These are phyloP conservation scores for Turritis glabra DNA, from an alignment of 345 rosid species.

Conservation along the genomic window DNA sequence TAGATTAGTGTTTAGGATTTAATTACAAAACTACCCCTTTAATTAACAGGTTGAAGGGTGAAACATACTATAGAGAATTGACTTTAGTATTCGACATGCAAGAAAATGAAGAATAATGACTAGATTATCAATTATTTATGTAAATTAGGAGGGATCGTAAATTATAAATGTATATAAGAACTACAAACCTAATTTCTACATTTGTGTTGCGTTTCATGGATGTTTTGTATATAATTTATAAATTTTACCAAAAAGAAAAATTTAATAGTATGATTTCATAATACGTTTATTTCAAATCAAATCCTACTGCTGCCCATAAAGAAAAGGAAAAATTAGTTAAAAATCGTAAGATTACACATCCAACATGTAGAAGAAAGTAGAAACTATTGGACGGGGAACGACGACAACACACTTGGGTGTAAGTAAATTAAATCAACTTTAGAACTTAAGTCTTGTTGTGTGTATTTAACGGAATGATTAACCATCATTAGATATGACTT, in stretches of 20 bases:
- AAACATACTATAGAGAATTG: not conserved
- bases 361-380: not conserved
- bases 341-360: conserved; percentile 6
- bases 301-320: not conserved
- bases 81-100: not conserved
- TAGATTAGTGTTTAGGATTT: not conserved
- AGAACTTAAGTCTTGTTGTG: conserved; percentile 22
- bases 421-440: conserved; percentile 10
- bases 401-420: conserved; percentile 1
- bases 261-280: not conserved
- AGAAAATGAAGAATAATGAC: too few species aligned
- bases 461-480: conserved; percentile 37
- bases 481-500: conserved; percentile 40
- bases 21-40: not conserved
- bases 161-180: too few species aligned
- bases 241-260: not conserved
- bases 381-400: conserved; percentile 28
- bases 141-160: too few species aligned
- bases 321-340: not conserved
- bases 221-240: not conserved
- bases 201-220: not conserved
- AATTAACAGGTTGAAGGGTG: not conserved
- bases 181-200: not conserved
- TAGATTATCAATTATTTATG: too few species aligned
- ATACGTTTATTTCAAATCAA: too few species aligned